Evolutionary conservation across 176 grass and related monocot species (phyloP).

Genomic region (Triticum dicoccoides): DNA sequence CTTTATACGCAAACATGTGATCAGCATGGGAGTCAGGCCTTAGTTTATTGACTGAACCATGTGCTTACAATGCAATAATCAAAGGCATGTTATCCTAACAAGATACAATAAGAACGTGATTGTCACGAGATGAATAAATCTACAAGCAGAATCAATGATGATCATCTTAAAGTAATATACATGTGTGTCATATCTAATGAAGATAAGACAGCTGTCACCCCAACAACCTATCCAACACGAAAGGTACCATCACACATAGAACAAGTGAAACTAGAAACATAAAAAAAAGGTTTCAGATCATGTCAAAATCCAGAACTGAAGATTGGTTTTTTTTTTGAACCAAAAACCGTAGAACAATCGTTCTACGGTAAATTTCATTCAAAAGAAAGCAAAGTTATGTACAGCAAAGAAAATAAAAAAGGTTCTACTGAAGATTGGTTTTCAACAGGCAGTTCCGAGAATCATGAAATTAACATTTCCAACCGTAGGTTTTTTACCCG

Average conservation of each 20-base stretch:
- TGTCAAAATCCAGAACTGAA: not conserved
- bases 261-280: not conserved
- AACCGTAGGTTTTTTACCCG: not conserved
- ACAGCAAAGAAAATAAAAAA: too few relatives aligned
- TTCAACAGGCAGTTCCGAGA: not conserved
- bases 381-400: too few relatives aligned
- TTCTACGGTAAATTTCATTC: too few relatives aligned
- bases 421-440: not conserved
- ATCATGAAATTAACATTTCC: not conserved
- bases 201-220: not conserved
- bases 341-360: too few relatives aligned
- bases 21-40: not conserved
- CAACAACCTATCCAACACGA: not conserved
- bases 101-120: not conserved
- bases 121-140: not conserved
- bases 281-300: not conserved
- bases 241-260: not conserved
- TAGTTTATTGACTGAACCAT: constrained; percentile 4
- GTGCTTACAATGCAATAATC: not conserved
- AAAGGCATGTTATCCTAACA: not conserved
- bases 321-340: not conserved
- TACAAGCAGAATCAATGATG: not conserved
- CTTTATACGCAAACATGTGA: not conserved
- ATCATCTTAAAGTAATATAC: not conserved
- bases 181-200: not conserved